phyloP scores from a whole-genome alignment of 2,329 filamentous ascomycete genomes.

The Apiospora arundinis region DNA sequence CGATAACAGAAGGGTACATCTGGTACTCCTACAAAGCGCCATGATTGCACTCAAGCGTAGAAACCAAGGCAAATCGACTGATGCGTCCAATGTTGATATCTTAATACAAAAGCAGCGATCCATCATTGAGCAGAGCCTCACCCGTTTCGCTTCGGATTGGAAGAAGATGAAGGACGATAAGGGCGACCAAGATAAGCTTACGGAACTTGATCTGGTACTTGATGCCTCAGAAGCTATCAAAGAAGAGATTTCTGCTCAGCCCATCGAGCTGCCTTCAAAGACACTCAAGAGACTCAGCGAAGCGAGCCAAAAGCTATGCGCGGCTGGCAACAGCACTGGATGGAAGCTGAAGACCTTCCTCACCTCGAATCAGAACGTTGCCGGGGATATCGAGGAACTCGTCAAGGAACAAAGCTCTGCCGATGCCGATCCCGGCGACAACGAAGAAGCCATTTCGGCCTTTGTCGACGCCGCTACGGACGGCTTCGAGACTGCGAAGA shows the following conservation, averaged over 20 bases:
- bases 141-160: conserved; percentile 30
- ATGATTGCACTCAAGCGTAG: conserved; percentile 29
- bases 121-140: conserved; percentile 32
- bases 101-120: conserved; percentile 32
- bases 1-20: conserved; percentile 26
- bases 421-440: conserved; percentile 25
- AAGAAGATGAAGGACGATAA: conserved; percentile 24
- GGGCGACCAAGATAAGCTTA: conserved; percentile 28
- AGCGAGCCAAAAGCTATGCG: conserved; percentile 30
- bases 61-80: conserved; percentile 22
- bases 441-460: conserved; percentile 31
- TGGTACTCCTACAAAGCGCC: conserved; percentile 37
- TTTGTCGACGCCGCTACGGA: conserved; percentile 38
- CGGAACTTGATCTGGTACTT: conserved; percentile 31
- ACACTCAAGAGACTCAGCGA: conserved; percentile 31
- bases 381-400: conserved; percentile 16
- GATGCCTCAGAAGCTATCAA: conserved; percentile 33
- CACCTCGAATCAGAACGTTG: conserved; percentile 30
- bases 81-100: conserved; percentile 27
- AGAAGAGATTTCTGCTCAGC: conserved; percentile 25
- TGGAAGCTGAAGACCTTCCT: conserved; percentile 41
- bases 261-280: conserved; percentile 33
- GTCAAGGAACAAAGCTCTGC: conserved; percentile 26
- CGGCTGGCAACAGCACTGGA: conserved; percentile 29
- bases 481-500: conserved; percentile 28